Percentiles rank a stretch among this genome's conserved stretches.
These are phyloP conservation scores for Xylaria sp. DNA, from an alignment of 2,329 filamentous ascomycete genomes.

Conservation along the genomic window DNA sequence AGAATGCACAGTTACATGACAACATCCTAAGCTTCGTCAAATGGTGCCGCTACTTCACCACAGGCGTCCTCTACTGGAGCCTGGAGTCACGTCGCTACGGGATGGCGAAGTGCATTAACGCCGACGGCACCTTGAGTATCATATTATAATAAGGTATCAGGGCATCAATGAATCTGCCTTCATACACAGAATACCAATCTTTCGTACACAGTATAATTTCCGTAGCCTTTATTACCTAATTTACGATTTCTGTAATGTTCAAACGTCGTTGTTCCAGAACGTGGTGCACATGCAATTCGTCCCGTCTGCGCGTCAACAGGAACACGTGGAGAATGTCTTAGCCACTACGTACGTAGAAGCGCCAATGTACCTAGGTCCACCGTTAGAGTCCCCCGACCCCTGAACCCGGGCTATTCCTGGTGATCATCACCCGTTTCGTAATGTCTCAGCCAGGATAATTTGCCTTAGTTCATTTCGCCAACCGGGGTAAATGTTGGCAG, in stretches of 20 bases:
- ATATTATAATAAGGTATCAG: slow-evolving; percentile 33
- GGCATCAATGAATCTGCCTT: background rate
- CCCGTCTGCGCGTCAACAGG: slow-evolving; percentile 11
- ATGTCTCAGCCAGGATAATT: slow-evolving; percentile 8
- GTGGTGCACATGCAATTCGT: too few species aligned
- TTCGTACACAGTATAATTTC: background rate
- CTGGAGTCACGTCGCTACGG: slow-evolving; percentile 46
- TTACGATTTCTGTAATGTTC: too few species aligned
- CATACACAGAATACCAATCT: background rate
- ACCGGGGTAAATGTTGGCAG: slow-evolving; percentile 2
- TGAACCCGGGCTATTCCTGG: slow-evolving; percentile 1
- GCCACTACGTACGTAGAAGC: too few species aligned
- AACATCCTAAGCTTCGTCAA: slow-evolving; percentile 43
- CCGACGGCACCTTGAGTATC: slow-evolving; percentile 44
- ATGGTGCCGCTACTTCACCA: slow-evolving; percentile 48
- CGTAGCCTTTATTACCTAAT: too few species aligned
- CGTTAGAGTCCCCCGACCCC: background rate
- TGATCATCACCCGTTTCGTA: background rate
- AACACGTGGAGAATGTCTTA: slow-evolving; percentile 13
- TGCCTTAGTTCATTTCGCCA: slow-evolving; percentile 11
- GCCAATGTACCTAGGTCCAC: background rate
- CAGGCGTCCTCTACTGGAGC: slow-evolving; percentile 47
- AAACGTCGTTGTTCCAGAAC: too few species aligned
- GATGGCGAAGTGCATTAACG: slow-evolving; percentile 45
- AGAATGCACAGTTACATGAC: slow-evolving; percentile 38